These are phyloP conservation scores for Solanum chiquidenum DNA, from an alignment of 257 asterid species.

Conservation along the genomic window DNA sequence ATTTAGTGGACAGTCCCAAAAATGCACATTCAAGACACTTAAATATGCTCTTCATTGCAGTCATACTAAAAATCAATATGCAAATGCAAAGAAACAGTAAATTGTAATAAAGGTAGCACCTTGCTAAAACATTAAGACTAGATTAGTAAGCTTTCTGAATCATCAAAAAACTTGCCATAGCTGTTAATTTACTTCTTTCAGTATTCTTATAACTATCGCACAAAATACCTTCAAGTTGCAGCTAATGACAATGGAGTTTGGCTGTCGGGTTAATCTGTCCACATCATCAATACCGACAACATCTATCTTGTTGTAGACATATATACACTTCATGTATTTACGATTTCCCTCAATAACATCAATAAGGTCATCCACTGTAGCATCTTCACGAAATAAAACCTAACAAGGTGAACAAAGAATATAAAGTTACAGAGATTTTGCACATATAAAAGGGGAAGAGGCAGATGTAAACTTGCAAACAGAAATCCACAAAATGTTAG, in stretches of 20 bases:
- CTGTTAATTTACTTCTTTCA: not conserved
- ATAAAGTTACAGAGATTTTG: not conserved
- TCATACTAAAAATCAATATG: not conserved
- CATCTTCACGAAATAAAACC: slow-evolving; percentile 94
- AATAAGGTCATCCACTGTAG: slow-evolving; percentile 91
- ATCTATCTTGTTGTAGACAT: slow-evolving; percentile 96
- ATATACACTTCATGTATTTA: slow-evolving; percentile 88
- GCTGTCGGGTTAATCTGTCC: slow-evolving; percentile 86
- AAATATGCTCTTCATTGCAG: not conserved
- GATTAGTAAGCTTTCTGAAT: not conserved
- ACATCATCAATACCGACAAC: slow-evolving; percentile 95
- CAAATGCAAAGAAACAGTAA: not conserved
- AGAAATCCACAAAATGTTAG: not conserved
- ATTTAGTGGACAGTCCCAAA: not conserved
- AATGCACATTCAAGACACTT: not conserved
- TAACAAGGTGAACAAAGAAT: slow-evolving; percentile 9
- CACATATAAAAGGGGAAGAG: not conserved
- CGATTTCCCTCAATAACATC: slow-evolving; percentile 98
- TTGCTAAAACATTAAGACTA: not conserved
- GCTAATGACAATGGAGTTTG: slow-evolving; percentile 88
- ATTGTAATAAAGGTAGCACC: not conserved
- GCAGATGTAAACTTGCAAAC: not conserved
- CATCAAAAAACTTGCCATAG: not conserved
- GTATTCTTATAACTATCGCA: not conserved
- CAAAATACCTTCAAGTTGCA: slow-evolving; percentile 64